Conservation (phyloP, 2,329 filamentous ascomycete species). For the Tympanopsis confertula region DNA sequence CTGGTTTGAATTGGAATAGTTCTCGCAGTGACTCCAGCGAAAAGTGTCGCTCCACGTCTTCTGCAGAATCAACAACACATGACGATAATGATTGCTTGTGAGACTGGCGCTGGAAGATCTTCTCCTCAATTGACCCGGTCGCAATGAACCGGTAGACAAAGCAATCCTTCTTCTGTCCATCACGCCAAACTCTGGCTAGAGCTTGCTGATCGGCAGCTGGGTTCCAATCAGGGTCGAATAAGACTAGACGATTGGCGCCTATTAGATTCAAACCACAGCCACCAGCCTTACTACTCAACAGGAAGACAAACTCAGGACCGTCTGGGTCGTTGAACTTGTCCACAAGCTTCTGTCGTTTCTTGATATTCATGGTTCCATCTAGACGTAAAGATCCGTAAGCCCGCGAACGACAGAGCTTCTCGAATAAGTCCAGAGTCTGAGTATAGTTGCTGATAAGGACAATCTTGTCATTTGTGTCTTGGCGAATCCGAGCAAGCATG, state of each 20-base stretch:
- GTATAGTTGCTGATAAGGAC: constrained; percentile 98
- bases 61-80: constrained; percentile 89
- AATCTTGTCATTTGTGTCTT: constrained; percentile 97
- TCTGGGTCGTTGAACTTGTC: constrained; percentile 95
- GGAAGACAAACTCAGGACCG: constrained; percentile 80
- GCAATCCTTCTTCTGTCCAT: constrained; percentile 97
- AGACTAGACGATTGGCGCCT: constrained; percentile 82
- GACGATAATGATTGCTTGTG: constrained; percentile 96
- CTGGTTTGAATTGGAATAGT: constrained; percentile 80
- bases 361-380: constrained; percentile 95
- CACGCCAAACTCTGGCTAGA: constrained; percentile 92
- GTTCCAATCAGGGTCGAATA: constrained; percentile 98
- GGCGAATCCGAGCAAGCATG: constrained; percentile 89
- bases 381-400: constrained; percentile 78
- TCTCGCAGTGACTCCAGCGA: constrained; percentile 82
- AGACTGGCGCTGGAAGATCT: constrained; percentile 96
- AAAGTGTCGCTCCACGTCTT: constrained; percentile 96
- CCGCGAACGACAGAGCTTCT: constrained; percentile 74
- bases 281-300: constrained; percentile 93
- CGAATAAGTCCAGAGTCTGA: constrained; percentile 87
- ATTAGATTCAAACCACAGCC: constrained; percentile 94
- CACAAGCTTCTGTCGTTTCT: constrained; percentile 90
- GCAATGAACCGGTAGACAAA: constrained; percentile 99
- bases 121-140: constrained; percentile 95
- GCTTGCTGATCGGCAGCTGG: constrained; percentile 95